Evolutionary conservation across 2,329 filamentous ascomycete species (phyloP), one percentile per base, ranked within the genome.

Genomic region (Helotiales sp.): DNA sequence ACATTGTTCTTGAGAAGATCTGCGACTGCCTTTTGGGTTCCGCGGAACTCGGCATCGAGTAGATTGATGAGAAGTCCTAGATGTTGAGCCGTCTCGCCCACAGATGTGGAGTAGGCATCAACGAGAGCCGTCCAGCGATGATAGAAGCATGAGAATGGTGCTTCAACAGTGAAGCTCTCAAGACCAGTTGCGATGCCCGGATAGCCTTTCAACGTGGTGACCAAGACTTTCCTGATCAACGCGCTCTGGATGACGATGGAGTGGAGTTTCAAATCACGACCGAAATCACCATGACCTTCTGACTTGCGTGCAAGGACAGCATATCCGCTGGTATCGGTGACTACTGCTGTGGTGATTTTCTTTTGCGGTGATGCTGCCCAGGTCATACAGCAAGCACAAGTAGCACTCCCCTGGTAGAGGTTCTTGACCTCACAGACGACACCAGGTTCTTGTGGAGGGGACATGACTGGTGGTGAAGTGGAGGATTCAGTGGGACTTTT

Each of bases 1-100:
- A 81, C 78, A 7, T 75, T 72, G 65, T 81, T 79, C 55, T 73
- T 77, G 47, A 76, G 77, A 73, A 80, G 77, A 40, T 73, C 71
- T 1, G 66, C 52, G 64, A 70, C 69, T 1, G 49, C 65, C n/a
- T 69, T 70, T 24, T 71, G 69, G 8, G 63, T 64, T 17, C 63
- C 65, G 20, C 58, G 57, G 37, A 73, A 59, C 64, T 79, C 78
- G 13, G 70, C 66, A 1, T 74, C 63, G 11, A 78, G 75, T 52
- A 78, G 75, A 50, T 73, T 64, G 47, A 77, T 71, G 6, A 80
- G 73, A 3, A 80, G 67, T 6, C 75, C 61, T 22, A 77, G 70
- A 62, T 79, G 78, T 22, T 74, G 67, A 45, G 67, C 69, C 6
- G 73, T 71, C 11, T 75, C 72, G 10, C 61, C 63, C 3, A 75